Conservation (phyloP, 768 basidiomycete genomes). For the Boletus fagicola region DNA sequence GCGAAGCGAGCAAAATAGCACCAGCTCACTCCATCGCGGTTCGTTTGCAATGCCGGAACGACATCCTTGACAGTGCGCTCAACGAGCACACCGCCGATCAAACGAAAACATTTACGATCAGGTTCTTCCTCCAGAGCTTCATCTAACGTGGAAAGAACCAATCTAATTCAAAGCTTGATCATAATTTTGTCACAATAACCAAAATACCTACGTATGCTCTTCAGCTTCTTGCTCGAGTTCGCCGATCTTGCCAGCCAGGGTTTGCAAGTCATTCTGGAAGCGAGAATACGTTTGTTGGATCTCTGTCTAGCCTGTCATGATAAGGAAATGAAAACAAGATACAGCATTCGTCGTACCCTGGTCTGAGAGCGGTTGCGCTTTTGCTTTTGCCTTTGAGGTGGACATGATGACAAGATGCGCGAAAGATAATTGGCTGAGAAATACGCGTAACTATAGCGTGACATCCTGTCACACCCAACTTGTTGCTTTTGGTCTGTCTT, state of each 20-base stretch:
- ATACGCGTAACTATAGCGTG: slow-evolving; percentile 25
- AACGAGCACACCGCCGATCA: slow-evolving; percentile 94
- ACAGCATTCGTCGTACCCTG: slow-evolving; percentile 54
- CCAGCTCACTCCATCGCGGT: slow-evolving; percentile 73
- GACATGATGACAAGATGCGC: slow-evolving; percentile 40
- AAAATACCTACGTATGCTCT: slow-evolving; percentile 75
- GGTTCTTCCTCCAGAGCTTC: slow-evolving; percentile 83
- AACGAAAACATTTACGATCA: slow-evolving; percentile 90
- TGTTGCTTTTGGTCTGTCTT: slow-evolving; percentile 17
- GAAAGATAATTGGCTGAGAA: slow-evolving; percentile 29
- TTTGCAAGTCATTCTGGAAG: slow-evolving; percentile 85
- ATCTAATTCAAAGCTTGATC: slow-evolving; percentile 42
- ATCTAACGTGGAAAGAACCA: slow-evolving; percentile 84
- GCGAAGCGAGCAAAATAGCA: neutral
- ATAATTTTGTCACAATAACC: neutral
- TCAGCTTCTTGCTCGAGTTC: slow-evolving; percentile 96
- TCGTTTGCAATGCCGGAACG: slow-evolving; percentile 86
- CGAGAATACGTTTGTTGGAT: slow-evolving; percentile 80
- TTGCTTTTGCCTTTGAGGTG: slow-evolving; percentile 55
- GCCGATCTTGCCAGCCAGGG: slow-evolving; percentile 90
- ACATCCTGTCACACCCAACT: slow-evolving; percentile 26
- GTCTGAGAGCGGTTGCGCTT: slow-evolving; percentile 56
- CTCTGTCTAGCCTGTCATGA: slow-evolving; percentile 60
- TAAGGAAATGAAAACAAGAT: slow-evolving; percentile 26
- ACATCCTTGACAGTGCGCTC: slow-evolving; percentile 96